Evolutionary conservation across 1,284 basidiomycete species (phyloP), one percentile per base, ranked within the genome.

Genomic region (Exobasidium rhododendri): DNA sequence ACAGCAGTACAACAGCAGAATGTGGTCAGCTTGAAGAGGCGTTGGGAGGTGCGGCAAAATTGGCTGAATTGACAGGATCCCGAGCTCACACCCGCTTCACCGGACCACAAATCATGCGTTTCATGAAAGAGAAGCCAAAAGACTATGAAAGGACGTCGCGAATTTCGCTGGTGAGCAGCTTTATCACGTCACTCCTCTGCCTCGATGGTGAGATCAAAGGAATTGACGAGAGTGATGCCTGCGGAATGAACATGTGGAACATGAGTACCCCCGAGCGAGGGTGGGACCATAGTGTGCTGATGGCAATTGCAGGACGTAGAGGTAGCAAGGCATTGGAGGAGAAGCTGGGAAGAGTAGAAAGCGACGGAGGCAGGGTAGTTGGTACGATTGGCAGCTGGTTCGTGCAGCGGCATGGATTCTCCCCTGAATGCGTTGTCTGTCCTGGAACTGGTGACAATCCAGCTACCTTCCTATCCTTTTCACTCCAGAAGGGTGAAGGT

Each of bases 371-470:
- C 6, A 86, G 86, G 7, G 84, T 84, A 7, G 83, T 85, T 40
- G 91, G 90, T 3, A 85, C 80, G 52, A 84, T 93, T 40, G 84
- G 84, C 52, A 70, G 76, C 2, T 94, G 87, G 86, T 93, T 89
- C 85, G 84, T 87, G 10, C 77, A 87, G 63, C 83, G 87, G 62
- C 93, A 88, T 85, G 89, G 89, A 1, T 89, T 94, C 78, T 83
- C 81, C 43, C n/a, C 72, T 85, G 89, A 88, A 29, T 94, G 92
- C 73, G 82, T 87, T 50, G 84, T 96, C 59, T 88, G 89, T 13
- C 89, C 91, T 0, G 91, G 92, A 73, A 94, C 91, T 0, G 92
- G 92, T 11, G 92, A 96, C 80, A 96, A 96, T 78, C 89, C 92
- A 2, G 90, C 91, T 0, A 92, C 91, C 2, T 87, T 94, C 65